phyloP scores from a whole-genome alignment of 148 eudicot species.

The Arbutus unedo region DNA sequence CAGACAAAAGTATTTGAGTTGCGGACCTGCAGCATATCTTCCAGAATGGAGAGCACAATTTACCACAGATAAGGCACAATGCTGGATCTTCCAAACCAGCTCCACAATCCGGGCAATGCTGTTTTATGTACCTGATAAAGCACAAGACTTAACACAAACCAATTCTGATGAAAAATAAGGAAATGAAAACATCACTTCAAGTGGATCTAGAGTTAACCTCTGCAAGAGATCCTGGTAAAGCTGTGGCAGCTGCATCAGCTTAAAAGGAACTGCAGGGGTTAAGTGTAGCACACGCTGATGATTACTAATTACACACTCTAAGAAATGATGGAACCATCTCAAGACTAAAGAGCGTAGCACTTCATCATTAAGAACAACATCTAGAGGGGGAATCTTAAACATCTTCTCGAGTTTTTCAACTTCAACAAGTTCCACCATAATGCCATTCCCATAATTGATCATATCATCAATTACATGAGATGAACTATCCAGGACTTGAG shows the following conservation, averaged over 20 bases:
- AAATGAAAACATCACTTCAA: background rate
- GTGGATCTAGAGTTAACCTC: slow-evolving; percentile 43
- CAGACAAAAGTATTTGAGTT: background rate
- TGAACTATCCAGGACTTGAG: slow-evolving; percentile 33
- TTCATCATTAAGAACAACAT: slow-evolving; percentile 51
- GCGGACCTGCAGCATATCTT: slow-evolving; percentile 88
- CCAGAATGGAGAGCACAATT: slow-evolving; percentile 82
- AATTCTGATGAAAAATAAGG: background rate
- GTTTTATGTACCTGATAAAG: slow-evolving; percentile 72
- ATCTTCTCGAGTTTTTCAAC: slow-evolving; percentile 53
- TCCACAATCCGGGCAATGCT: slow-evolving; percentile 63
- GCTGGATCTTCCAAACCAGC: slow-evolving; percentile 61
- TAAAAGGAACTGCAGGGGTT: slow-evolving; percentile 73
- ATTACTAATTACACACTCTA: slow-evolving; percentile 36
- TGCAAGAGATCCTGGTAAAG: slow-evolving; percentile 91
- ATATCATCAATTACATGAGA: slow-evolving; percentile 30
- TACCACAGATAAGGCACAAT: slow-evolving; percentile 88
- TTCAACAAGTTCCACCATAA: slow-evolving; percentile 45
- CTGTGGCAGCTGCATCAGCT: slow-evolving; percentile 71
- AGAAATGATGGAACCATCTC: slow-evolving; percentile 71
- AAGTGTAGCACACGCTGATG: slow-evolving; percentile 32
- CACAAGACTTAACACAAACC: background rate
- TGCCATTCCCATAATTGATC: slow-evolving; percentile 30
- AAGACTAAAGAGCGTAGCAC: slow-evolving; percentile 38
- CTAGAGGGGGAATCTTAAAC: slow-evolving; percentile 75